These are phyloP conservation scores for Diaporthe sp. DNA, from an alignment of 2,329 filamentous ascomycete genomes.

Conservation along the genomic window DNA sequence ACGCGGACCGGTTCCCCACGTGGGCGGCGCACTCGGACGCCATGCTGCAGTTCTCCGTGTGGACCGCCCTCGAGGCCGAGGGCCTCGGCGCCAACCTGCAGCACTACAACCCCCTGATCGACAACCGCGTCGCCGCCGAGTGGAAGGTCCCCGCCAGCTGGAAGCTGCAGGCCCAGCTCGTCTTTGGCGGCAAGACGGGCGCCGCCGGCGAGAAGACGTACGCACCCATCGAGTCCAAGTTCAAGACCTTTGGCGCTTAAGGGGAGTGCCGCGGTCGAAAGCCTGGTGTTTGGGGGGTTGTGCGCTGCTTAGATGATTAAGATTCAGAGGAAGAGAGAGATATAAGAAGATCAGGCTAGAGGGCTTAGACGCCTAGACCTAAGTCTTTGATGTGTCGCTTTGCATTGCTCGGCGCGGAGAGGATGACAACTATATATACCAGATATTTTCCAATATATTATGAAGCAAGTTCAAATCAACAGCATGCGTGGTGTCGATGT, in stretches of 20 bases:
- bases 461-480: not conserved
- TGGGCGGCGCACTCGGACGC: slow-evolving; percentile 84
- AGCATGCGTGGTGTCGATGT: not conserved
- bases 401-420: slow-evolving; percentile 20
- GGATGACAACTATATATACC: slow-evolving; percentile 13
- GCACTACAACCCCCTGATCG: slow-evolving; percentile 92
- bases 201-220: slow-evolving; percentile 74
- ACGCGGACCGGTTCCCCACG: slow-evolving; percentile 82
- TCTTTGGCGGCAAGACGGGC: slow-evolving; percentile 78
- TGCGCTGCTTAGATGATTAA: not conserved
- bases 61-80: slow-evolving; percentile 86
- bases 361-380: slow-evolving; percentile 23
- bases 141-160: slow-evolving; percentile 82
- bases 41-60: slow-evolving; percentile 86
- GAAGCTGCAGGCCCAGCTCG: slow-evolving; percentile 85
- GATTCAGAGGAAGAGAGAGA: not conserved
- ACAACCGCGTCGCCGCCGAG: slow-evolving; percentile 75
- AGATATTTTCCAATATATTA: slow-evolving; percentile 13
- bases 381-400: slow-evolving; percentile 15
- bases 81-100: slow-evolving; percentile 91
- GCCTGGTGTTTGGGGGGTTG: too few species aligned
- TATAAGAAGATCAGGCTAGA: slow-evolving; percentile 20
- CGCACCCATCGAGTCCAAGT: slow-evolving; percentile 73
- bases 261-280: too few species aligned
- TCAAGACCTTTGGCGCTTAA: slow-evolving; percentile 74